Conservation (phyloP, 306 rosid genomes). For the Ceratonia siliqua region DNA sequence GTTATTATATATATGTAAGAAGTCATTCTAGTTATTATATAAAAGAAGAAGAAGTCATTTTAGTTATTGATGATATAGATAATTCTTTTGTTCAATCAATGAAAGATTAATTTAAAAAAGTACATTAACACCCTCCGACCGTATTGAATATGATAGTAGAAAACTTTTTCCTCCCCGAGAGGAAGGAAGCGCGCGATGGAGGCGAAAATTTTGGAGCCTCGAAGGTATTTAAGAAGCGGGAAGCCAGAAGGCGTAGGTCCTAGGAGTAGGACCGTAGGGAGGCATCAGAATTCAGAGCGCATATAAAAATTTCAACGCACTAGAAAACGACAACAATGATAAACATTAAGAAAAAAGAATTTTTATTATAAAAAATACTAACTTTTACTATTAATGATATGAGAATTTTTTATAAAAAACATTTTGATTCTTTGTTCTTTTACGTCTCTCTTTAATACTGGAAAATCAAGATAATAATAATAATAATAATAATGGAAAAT, state of each 20-base stretch:
- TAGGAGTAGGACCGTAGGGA: not conserved
- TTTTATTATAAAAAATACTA: not conserved
- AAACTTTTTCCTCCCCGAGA: no score
- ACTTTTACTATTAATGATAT: not conserved
- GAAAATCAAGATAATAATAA: no score
- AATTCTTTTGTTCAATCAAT: no score
- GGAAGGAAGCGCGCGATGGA: not conserved
- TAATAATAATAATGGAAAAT: not conserved
- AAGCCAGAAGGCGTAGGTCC: constrained; percentile 13
- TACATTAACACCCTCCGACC: no score
- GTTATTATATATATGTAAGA: no score
- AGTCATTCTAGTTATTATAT: no score
- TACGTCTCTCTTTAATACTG: not conserved
- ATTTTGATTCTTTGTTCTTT: not conserved
- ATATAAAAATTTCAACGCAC: not conserved
- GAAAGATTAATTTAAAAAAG: no score
- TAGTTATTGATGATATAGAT: no score
- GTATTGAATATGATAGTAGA: no score
- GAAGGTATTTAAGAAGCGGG: not conserved
- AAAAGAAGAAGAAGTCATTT: no score
- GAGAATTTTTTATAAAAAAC: not conserved
- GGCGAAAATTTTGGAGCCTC: not conserved
- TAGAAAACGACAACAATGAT: constrained; percentile 31
- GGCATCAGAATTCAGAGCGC: not conserved
- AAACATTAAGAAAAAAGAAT: not conserved